These are phyloP conservation scores for Fusarium cyanostomum DNA, from an alignment of 2,329 filamentous ascomycete species.

Conservation along the genomic window DNA sequence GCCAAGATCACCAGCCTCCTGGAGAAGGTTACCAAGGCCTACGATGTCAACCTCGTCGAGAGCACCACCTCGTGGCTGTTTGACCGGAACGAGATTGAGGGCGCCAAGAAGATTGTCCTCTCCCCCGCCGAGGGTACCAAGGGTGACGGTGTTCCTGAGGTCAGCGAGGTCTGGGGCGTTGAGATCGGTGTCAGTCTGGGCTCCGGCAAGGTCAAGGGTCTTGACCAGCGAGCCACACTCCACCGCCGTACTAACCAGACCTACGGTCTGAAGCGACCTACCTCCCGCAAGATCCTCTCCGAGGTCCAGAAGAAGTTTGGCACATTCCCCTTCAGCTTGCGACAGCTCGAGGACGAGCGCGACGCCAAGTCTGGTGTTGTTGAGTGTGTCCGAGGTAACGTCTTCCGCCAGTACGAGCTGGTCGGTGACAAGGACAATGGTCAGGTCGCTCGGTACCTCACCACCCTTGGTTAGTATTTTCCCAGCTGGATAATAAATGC, in stretches of 20 bases:
- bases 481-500: not conserved
- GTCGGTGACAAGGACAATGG: constrained; percentile 91
- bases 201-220: constrained; percentile 91
- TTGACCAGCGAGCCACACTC: constrained; percentile 88
- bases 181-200: constrained; percentile 94
- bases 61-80: constrained; percentile 98
- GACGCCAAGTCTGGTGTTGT: constrained; percentile 95
- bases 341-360: constrained; percentile 96
- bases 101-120: constrained; percentile 96
- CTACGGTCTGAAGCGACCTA: constrained; percentile 92
- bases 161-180: constrained; percentile 97
- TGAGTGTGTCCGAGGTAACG: constrained; percentile 92
- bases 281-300: constrained; percentile 89
- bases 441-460: constrained; percentile 86
- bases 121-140: constrained; percentile 86
- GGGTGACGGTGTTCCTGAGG: constrained; percentile 87
- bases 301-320: constrained; percentile 98
- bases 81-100: constrained; percentile 96
- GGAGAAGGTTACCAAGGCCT: constrained; percentile 90
- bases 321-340: constrained; percentile 95
- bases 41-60: constrained; percentile 93
- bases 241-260: constrained; percentile 93
- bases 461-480: constrained; percentile 83
- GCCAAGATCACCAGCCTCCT: constrained; percentile 85
- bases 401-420: constrained; percentile 95